Conservation (phyloP, 768 basidiomycete genomes). For the Amanita rimosa region DNA sequence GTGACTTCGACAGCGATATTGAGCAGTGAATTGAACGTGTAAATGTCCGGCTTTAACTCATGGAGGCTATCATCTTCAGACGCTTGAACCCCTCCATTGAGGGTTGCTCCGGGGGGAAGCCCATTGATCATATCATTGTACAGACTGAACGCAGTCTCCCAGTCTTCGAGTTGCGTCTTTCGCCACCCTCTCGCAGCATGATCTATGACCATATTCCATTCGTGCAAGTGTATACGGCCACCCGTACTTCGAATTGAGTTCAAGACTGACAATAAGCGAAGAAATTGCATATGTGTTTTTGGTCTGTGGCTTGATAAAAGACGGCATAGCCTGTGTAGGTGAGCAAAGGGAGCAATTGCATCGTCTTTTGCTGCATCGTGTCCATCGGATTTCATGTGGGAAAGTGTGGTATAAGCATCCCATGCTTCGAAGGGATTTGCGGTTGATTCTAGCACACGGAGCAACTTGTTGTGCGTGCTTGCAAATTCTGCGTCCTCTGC, state of each 20-base stretch:
- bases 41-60: slow-evolving; percentile 43
- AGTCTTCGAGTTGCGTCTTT: slow-evolving; percentile 44
- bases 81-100: slow-evolving; percentile 3
- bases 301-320: slow-evolving; percentile 43
- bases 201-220: slow-evolving; percentile 72
- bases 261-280: slow-evolving; percentile 60
- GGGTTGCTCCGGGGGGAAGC: slow-evolving; percentile 25
- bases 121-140: slow-evolving; percentile 48
- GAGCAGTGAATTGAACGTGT: slow-evolving; percentile 61
- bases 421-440: slow-evolving; percentile 20
- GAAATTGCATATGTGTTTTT: slow-evolving; percentile 47
- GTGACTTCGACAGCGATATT: slow-evolving; percentile 47
- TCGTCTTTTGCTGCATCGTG: slow-evolving; percentile 11
- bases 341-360: slow-evolving; percentile 23
- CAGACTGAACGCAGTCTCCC: slow-evolving; percentile 46
- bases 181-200: slow-evolving; percentile 57
- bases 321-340: slow-evolving; percentile 52
- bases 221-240: slow-evolving; percentile 43
- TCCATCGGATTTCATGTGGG: slow-evolving; percentile 16
- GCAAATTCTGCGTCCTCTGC: slow-evolving; percentile 4
- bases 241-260: slow-evolving; percentile 43
- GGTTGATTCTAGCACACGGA: slow-evolving; percentile 13
- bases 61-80: slow-evolving; percentile 7
- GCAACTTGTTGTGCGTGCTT: slow-evolving; percentile 9
- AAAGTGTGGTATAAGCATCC: slow-evolving; percentile 29